Evolutionary conservation across 2,329 filamentous ascomycete species (phyloP).

Genomic region (Fusarium torulosum): DNA sequence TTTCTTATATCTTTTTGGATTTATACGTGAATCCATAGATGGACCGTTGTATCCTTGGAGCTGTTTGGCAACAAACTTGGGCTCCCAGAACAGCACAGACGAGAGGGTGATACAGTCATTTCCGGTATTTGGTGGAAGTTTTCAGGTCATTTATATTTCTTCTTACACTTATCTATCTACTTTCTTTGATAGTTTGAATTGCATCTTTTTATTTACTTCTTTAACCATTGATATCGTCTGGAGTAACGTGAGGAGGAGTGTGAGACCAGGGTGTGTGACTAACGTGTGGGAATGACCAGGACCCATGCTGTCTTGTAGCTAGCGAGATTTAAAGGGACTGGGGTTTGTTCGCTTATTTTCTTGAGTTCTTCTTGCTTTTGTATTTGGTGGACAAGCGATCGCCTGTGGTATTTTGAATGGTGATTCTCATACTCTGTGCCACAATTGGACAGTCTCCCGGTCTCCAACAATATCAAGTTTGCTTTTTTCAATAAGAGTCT

Average conservation of each 20-base stretch:
- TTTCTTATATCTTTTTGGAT: conserved; percentile 24
- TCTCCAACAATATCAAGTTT: neutral
- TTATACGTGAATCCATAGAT: conserved; percentile 35
- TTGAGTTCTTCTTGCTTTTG: conserved; percentile 6
- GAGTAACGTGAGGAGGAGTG: conserved; percentile 32
- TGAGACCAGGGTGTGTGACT: conserved; percentile 20
- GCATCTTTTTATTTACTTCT: conserved; percentile 17
- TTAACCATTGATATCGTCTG: conserved; percentile 11
- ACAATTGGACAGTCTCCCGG: neutral
- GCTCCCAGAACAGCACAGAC: conserved; percentile 41
- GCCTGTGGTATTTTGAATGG: neutral
- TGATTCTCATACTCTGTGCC: neutral
- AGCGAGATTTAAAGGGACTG: conserved; percentile 29
- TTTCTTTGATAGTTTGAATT: conserved; percentile 33
- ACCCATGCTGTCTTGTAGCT: conserved; percentile 15
- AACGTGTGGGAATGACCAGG: conserved; percentile 26
- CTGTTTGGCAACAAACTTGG: conserved; percentile 34
- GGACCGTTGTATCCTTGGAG: conserved; percentile 36
- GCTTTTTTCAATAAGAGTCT: neutral
- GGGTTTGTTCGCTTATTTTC: conserved; percentile 16
- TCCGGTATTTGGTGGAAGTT: conserved; percentile 18
- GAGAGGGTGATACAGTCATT: conserved; percentile 43
- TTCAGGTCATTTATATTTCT: conserved; percentile 13
- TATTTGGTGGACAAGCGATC: conserved; percentile 9
- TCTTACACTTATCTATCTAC: conserved; percentile 28